Percentiles rank a stretch among this genome's conserved stretches.
Conservation (phyloP, 2,329 filamentous ascomycete genomes). For the Akanthomyces muscarius region DNA sequence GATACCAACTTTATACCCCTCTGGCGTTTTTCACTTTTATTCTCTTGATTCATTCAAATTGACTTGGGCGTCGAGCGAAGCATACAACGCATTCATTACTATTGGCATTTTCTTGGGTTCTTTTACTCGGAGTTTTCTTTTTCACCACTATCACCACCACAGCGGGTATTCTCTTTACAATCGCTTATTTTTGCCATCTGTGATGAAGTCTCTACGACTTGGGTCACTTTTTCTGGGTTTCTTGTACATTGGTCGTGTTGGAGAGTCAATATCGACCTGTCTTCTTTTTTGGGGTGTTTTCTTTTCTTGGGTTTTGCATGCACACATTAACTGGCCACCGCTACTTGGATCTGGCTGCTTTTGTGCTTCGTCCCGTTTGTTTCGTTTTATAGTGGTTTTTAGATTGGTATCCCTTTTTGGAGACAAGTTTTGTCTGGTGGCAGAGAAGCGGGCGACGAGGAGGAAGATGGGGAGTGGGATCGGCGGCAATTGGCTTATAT, state of each 20-base stretch:
- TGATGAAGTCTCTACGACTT: background rate
- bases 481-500: background rate
- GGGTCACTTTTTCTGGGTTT: background rate
- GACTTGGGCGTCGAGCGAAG: background rate
- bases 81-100: conserved; percentile 2
- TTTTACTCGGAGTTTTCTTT: background rate
- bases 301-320: too few relatives aligned
- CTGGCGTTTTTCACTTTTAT: background rate
- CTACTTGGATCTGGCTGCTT: background rate
- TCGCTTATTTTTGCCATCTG: background rate
- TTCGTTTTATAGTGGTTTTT: background rate
- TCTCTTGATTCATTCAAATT: background rate
- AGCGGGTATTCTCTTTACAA: background rate
- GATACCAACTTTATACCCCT: background rate
- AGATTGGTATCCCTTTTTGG: background rate
- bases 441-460: too few relatives aligned
- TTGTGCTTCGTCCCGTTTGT: background rate
- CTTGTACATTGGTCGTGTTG: background rate
- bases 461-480: too few relatives aligned
- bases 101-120: background rate
- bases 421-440: too few relatives aligned
- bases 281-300: too few relatives aligned
- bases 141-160: background rate
- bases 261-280: background rate
- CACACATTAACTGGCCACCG: background rate